Evolutionary conservation across 2,329 filamentous ascomycete species (phyloP), one percentile per base, ranked within the genome.

Genomic region (Didymella keratinophila): DNA sequence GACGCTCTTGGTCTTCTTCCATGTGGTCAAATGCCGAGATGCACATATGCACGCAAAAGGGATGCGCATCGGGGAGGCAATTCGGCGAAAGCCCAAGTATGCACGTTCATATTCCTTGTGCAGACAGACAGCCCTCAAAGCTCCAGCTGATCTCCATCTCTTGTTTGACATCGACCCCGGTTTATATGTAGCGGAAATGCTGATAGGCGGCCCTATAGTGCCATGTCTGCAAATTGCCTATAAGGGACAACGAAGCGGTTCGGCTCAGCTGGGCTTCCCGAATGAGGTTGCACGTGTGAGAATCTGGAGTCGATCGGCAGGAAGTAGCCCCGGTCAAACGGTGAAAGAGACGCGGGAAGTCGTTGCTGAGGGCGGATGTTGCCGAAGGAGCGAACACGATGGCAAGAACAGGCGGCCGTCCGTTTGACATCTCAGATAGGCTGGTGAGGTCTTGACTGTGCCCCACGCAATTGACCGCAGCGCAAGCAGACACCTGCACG

Each of bases 121-220:
- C 50, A 50, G 14, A 23, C 34, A 20, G 34, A 32, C 45, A 49
- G 21, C 32, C 37, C 37, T 34, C 16, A 23, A 25, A 25, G 23
- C 23, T 36, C 27, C 34, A 50, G 30, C 18, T 34, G 56, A 45
- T 50, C 39, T 27, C 16, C 9, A n/a, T 41, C 30, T 34, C 12
- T 16, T 42, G 56, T 54, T 50, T 49, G 27, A 46, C 2, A 6
- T 21, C 16, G 14, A 20, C 25, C 32, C 39, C 42, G 16, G 20
- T n/a, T 14, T 54, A 42, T 34, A 43, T 50, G 25, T 14, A 27
- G 20, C 41, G 45, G 32, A 54, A 34, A 50, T 58, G 50, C 32
- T 51, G 56, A 58, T 58, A 58, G 50, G 56, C 45, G 45, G 50
- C 45, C 45, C 45, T 45, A 54, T 54, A 54, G 51, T 58, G 46